Percentiles rank a stretch among this genome's conserved stretches.
Evolutionary conservation across 2,329 filamentous ascomycete genomes (phyloP).

Genomic region (Cadophora sp.): DNA sequence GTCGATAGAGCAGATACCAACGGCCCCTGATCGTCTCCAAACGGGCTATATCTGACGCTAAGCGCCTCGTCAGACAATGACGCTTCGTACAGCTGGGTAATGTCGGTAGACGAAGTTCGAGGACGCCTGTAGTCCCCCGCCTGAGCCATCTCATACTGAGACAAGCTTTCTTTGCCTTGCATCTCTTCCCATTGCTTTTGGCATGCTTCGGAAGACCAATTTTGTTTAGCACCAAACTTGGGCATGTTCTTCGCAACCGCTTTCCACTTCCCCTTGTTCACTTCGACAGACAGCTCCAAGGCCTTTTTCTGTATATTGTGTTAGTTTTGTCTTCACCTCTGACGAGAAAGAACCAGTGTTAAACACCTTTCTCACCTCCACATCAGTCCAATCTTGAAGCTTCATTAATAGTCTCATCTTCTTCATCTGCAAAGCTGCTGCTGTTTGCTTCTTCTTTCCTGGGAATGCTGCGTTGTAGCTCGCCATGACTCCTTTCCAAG

Average conservation of each 20-base stretch:
- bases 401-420: conserved; percentile 47
- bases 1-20: conserved; percentile 25
- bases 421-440: conserved; percentile 49
- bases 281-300: conserved; percentile 43
- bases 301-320: conserved; percentile 40
- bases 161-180: conserved; percentile 22
- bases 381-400: conserved; percentile 27
- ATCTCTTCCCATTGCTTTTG: conserved; percentile 47
- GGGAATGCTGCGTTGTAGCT: conserved; percentile 44
- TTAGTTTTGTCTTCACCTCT: conserved; percentile 4
- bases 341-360: conserved; percentile 16
- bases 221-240: conserved; percentile 44
- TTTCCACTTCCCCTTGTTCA: conserved; percentile 45
- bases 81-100: conserved; percentile 14
- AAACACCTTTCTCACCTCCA: conserved; percentile 22
- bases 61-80: conserved; percentile 26
- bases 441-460: conserved; percentile 41
- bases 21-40: conserved; percentile 14
- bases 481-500: conserved; percentile 46
- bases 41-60: conserved; percentile 18
- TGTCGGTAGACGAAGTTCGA: conserved; percentile 20
- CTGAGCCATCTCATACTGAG: conserved; percentile 5
- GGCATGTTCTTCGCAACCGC: conserved; percentile 44
- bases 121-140: conserved; percentile 2
- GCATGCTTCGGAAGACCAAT: conserved; percentile 45